Evolutionary conservation across 2,329 filamentous ascomycete genomes (phyloP).

Genomic region (Mariannaea sp.): DNA sequence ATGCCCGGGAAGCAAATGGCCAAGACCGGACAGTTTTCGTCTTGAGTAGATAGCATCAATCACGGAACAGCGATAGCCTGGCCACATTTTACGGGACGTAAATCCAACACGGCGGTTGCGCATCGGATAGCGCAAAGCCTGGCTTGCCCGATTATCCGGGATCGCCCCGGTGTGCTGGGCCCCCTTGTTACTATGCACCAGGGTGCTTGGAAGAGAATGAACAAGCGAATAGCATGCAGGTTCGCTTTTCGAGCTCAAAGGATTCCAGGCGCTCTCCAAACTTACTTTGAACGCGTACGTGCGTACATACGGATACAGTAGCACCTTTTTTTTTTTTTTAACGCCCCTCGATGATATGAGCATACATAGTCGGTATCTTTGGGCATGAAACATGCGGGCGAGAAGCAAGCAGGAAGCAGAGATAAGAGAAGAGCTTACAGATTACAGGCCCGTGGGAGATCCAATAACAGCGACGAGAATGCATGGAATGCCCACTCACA

Average conservation of each 20-base stretch:
- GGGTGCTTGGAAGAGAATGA: constrained; percentile 4
- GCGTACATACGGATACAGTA: too few species aligned
- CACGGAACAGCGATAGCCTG: neutral
- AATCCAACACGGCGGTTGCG: constrained; percentile 1
- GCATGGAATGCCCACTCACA: constrained; percentile 5
- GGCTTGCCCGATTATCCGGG: neutral
- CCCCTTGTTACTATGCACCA: neutral
- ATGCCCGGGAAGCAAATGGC: neutral
- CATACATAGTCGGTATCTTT: too few species aligned
- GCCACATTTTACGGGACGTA: too few species aligned
- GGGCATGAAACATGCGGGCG: constrained; percentile 11
- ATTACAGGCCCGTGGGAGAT: too few species aligned
- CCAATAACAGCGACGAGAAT: too few species aligned
- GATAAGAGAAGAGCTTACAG: constrained; percentile 14
- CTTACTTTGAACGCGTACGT: too few species aligned
- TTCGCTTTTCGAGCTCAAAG: too few species aligned
- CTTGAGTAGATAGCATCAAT: neutral
- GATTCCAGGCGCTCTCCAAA: constrained; percentile 1
- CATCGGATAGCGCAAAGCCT: neutral
- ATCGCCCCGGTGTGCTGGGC: neutral
- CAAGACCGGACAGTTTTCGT: constrained; percentile 13
- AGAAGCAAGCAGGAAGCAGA: neutral
- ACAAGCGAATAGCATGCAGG: too few species aligned
- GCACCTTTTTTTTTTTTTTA: too few species aligned
- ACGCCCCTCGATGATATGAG: constrained; percentile 5